Base-by-base conservation (phyloP, 2,329 filamentous ascomycete species). In the Lojkania enalia region DNA sequence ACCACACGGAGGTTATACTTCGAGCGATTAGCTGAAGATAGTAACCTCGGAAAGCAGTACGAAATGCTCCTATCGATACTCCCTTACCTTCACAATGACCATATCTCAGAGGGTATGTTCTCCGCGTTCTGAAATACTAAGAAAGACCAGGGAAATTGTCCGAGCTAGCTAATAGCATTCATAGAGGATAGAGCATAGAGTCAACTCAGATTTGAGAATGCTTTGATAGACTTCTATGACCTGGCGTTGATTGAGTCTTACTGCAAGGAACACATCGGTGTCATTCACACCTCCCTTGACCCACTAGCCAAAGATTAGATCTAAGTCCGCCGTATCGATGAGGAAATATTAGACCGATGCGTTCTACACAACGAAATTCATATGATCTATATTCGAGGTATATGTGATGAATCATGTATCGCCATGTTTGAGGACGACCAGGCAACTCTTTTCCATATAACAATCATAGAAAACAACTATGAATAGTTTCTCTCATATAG, bases 241-340 rank as follows among this genome's bases (percentile, higher is more conserved):
- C 19, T 35, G 5, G 11, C 39, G 5, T 18, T 42, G 27, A 23
- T 42, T 23, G 39, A 42, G 18, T 31, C 29, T 11, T 25, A 42
- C 11, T 18, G 14, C 14, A 42, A 18, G 18, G 30, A 42, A 20
- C 6, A 7, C 4, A 18, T 21, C 20, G 29, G 29, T 6, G 13
- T 33, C 13, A 14, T 42, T 21, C 20, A 25, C 18, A 20, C 27
- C 15, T 42, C 39, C 5, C 18, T 42, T 4, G 29, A 42, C 20
- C 39, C 39, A 20, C 21, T 42, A 14, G 30, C 35, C 12, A 42
- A 19, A 18, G 39, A 42, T 20, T 42, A 30, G 39, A 41, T 41
- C 20, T 27, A 41, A 4, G 4, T 41, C n/a, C 27, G 38, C 4
- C 7, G 9, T 19, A 20, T 15, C 13, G 14, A 19, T 19, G 23